Conservation (phyloP, 2,329 filamentous ascomycete genomes). For the Fusarium caatingaense region DNA sequence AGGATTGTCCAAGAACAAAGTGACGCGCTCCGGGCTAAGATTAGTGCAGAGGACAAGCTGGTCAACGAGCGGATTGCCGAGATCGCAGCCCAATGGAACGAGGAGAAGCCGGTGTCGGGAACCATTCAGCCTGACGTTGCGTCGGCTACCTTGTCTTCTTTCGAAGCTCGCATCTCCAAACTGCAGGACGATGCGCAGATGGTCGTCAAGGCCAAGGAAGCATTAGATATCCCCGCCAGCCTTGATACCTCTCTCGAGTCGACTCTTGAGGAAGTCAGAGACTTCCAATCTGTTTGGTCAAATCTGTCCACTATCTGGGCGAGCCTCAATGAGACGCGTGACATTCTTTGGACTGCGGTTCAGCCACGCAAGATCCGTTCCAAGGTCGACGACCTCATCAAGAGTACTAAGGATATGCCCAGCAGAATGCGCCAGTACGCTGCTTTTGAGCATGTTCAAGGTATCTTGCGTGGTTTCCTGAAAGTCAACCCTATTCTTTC, state of each 20-base stretch:
- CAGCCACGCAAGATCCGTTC: constrained; percentile 93
- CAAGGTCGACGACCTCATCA: constrained; percentile 90
- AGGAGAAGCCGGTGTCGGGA: constrained; percentile 96
- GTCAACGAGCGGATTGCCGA: constrained; percentile 89
- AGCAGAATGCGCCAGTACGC: constrained; percentile 99
- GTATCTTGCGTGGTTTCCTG: constrained; percentile 84
- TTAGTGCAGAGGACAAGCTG: constrained; percentile 90
- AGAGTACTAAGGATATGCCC: constrained; percentile 99
- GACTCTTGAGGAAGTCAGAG: constrained; percentile 94
- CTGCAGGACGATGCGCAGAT: constrained; percentile 91
- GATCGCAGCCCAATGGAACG: constrained; percentile 88
- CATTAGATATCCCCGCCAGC: constrained; percentile 85
- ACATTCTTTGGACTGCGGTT: constrained; percentile 93
- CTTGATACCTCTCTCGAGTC: constrained; percentile 84
- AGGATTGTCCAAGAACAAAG: constrained; percentile 98
- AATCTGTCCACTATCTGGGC: constrained; percentile 96
- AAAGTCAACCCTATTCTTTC: constrained; percentile 90
- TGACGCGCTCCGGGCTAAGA: constrained; percentile 94
- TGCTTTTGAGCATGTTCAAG: constrained; percentile 99
- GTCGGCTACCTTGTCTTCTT: constrained; percentile 81
- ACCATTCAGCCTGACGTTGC: constrained; percentile 92
- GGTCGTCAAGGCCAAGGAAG: constrained; percentile 96
- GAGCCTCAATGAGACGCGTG: constrained; percentile 91
- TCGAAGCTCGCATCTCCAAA: constrained; percentile 85
- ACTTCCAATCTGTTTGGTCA: constrained; percentile 99